Base-by-base conservation (phyloP, 1,284 basidiomycete genomes). In the Microbotryum saponariae region DNA sequence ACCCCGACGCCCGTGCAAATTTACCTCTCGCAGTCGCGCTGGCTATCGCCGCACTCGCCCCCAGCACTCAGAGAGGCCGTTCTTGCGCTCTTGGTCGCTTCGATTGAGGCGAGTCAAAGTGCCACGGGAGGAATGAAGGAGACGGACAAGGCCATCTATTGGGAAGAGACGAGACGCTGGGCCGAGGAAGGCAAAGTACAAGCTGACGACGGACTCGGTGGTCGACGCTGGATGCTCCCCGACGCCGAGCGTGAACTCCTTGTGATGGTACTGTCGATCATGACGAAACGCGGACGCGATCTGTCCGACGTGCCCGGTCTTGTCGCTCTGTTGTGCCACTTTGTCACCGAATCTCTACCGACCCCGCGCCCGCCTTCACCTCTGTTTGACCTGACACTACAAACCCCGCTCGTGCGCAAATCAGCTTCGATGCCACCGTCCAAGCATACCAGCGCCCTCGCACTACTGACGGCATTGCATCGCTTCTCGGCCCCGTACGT, bases 401-500 rank as follows among this genome's bases (percentile, higher is more conserved):
- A 55, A 5, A 72, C 72, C 14, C 65, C 71, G 21, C 72, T 72
- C 61, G 63, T 68, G n/a, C 58, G 62, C 16, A 42, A 42, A 42
- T 42, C 37, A 18, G 37, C 37, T 18, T 48, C 61, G 29, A 54
- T 64, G 0, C 65, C 66, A 6, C 67, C 59, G 27, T 63, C 67
- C 2, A 58, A 50, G 6, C 68, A 63, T 58, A 58, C 61, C 4
- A 59, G 56, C 45, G 56, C 68, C 5, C 66, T 72, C 55, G 59
- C 67, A 0, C 66, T 73, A 33, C 64, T 73, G 56, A 68, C 66
- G n/a, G 57, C 61, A 18, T 58, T 71, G 21, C 72, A 73, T 64
- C 68, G 69, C 47, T 72, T 72, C 59, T 71, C 68, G 27, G 68
- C 68, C 5, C 64, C 70, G 20, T 64, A 69, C 52, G 68, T 73